phyloP scores from a whole-genome alignment of 1,284 basidiomycete species.

The Ceratobasidium sp. region DNA sequence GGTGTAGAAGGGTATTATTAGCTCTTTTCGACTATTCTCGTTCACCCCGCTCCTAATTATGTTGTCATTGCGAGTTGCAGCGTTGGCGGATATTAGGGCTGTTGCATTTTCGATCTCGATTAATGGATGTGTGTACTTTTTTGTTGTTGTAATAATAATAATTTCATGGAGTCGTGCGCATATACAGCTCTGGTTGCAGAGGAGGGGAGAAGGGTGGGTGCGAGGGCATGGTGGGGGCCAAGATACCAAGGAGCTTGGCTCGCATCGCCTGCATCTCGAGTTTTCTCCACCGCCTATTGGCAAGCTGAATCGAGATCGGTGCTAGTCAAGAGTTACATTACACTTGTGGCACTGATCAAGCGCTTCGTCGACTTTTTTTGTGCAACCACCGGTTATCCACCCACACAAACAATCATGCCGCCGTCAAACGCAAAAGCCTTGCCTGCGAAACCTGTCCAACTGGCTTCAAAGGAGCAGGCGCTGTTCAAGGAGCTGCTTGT shows the following conservation, averaged over 20 bases:
- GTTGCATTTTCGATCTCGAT: background rate
- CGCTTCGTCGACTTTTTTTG: no score
- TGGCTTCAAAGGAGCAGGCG: constrained; percentile 85
- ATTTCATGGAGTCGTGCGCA: background rate
- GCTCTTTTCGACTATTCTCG: no score
- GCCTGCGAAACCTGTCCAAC: constrained; percentile 51
- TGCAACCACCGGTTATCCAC: constrained; percentile 3
- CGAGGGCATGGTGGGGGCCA: background rate
- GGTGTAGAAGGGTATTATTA: background rate
- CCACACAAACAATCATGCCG: constrained; percentile 5
- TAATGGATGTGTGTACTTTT: constrained; percentile 14
- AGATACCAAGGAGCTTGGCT: background rate
- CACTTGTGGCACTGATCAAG: background rate
- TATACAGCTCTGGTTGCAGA: background rate
- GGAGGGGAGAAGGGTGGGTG: background rate
- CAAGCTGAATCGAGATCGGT: no score
- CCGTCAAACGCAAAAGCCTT: constrained; percentile 18
- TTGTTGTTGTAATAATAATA: constrained; percentile 15
- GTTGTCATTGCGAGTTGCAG: constrained; percentile 6
- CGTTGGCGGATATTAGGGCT: constrained; percentile 22
- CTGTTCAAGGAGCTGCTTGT: constrained; percentile 92
- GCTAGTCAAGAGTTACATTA: constrained; percentile 2
- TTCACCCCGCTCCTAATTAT: constrained; percentile 31
- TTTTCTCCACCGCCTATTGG: no score
- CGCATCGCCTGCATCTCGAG: no score